Evolutionary conservation across 768 basidiomycete genomes (phyloP).

Genomic region (Paxillus involutus): DNA sequence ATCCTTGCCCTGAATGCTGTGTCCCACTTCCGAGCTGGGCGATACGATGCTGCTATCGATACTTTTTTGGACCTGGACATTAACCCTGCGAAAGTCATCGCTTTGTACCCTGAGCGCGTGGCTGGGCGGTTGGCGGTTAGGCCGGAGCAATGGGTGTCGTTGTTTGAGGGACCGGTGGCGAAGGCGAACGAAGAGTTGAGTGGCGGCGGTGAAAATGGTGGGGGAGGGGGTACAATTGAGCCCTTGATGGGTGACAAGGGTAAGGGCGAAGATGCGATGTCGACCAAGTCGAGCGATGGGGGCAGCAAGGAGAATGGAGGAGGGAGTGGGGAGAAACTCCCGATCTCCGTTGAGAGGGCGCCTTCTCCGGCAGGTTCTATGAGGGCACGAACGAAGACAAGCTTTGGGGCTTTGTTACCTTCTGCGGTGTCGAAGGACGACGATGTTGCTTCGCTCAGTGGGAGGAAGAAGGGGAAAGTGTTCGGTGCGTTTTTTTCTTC

Average conservation of each 20-base stretch:
- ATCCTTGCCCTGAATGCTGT: constrained; percentile 80
- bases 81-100: constrained; percentile 92
- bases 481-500: constrained; percentile 37
- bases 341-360: constrained; percentile 24
- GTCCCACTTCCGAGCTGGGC: constrained; percentile 63
- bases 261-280: constrained; percentile 25
- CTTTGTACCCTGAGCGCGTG: constrained; percentile 80
- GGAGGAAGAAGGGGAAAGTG: constrained; percentile 33
- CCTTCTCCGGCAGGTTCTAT: constrained; percentile 41
- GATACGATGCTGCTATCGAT: constrained; percentile 81
- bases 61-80: constrained; percentile 85
- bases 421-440: constrained; percentile 52
- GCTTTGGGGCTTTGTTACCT: constrained; percentile 49
- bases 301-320: constrained; percentile 18
- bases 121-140: constrained; percentile 76
- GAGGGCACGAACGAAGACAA: constrained; percentile 52
- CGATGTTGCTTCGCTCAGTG: constrained; percentile 53
- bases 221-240: too few species aligned
- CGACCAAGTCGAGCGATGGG: constrained; percentile 27
- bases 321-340: constrained; percentile 23
- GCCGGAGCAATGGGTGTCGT: constrained; percentile 69
- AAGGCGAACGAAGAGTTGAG: constrained; percentile 10
- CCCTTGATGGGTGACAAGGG: background rate
- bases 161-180: constrained; percentile 74
- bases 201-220: background rate